These are phyloP conservation scores for Russula brevipes DNA, from an alignment of 768 basidiomycete genomes.

Conservation along the genomic window DNA sequence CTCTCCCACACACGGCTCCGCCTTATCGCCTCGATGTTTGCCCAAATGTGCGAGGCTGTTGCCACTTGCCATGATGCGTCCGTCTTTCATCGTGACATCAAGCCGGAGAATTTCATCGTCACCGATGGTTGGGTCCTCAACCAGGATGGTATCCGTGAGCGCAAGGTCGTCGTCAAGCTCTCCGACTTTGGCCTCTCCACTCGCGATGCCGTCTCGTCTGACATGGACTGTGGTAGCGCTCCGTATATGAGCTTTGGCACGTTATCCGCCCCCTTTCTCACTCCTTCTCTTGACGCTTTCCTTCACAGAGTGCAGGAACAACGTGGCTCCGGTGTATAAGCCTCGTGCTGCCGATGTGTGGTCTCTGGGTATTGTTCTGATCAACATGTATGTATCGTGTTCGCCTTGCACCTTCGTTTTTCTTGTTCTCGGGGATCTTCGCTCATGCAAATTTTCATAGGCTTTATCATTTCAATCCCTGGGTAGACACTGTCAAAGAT, in stretches of 20 bases:
- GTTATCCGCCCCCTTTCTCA: slow-evolving; percentile 29
- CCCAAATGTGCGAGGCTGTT: slow-evolving; percentile 98
- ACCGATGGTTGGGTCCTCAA: slow-evolving; percentile 66
- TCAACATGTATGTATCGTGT: slow-evolving; percentile 75
- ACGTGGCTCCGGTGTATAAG: slow-evolving; percentile 88
- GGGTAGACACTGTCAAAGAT: slow-evolving; percentile 88
- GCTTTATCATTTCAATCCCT: slow-evolving; percentile 97
- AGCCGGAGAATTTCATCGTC: slow-evolving; percentile 98
- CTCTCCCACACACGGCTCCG: slow-evolving; percentile 85
- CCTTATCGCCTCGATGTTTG: slow-evolving; percentile 95
- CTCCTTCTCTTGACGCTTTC: slow-evolving; percentile 18
- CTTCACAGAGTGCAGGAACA: slow-evolving; percentile 88
- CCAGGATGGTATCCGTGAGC: slow-evolving; percentile 57
- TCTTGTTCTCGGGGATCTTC: slow-evolving; percentile 15
- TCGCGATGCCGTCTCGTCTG: slow-evolving; percentile 78
- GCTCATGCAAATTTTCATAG: slow-evolving; percentile 35
- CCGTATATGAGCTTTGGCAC: slow-evolving; percentile 97
- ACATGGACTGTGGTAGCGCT: slow-evolving; percentile 98
- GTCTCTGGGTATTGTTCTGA: slow-evolving; percentile 97
- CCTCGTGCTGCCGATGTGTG: slow-evolving; percentile 97
- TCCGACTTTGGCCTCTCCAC: slow-evolving; percentile 96
- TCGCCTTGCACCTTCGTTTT: slow-evolving; percentile 8
- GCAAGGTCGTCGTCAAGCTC: slow-evolving; percentile 92
- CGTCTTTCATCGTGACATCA: slow-evolving; percentile 96
- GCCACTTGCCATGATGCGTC: slow-evolving; percentile 87